phyloP scores from a whole-genome alignment of 495 filamentous ascomycete genomes.

The Cladorrhinum samala region DNA sequence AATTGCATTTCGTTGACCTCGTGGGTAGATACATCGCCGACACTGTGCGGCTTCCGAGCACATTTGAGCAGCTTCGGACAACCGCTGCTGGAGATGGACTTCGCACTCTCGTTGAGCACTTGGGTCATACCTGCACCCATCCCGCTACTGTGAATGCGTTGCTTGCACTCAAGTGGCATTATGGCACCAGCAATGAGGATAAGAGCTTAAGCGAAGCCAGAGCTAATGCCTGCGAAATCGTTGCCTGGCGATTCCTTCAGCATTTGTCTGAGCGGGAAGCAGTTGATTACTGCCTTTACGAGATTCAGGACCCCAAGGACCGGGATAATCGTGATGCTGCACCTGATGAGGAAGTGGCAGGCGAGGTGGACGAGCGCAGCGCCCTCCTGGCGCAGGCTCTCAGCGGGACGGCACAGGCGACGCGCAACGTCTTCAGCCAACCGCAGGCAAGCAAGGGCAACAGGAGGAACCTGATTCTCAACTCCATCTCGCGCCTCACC shows the following conservation, averaged over 20 bases:
- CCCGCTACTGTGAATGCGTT: slow-evolving; percentile 70
- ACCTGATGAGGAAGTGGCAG: slow-evolving; percentile 24
- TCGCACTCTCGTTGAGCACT: slow-evolving; percentile 56
- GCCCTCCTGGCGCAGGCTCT: slow-evolving; percentile 29
- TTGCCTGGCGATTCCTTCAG: slow-evolving; percentile 82
- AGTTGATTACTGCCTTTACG: slow-evolving; percentile 77
- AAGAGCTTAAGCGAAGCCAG: slow-evolving; percentile 68
- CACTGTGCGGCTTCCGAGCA: slow-evolving; percentile 59
- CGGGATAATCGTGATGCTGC: slow-evolving; percentile 17
- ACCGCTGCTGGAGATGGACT: slow-evolving; percentile 59
- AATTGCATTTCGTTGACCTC: slow-evolving; percentile 3
- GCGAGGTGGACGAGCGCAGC: slow-evolving; percentile 34
- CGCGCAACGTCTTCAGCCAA: slow-evolving; percentile 10
- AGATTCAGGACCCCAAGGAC: slow-evolving; percentile 50
- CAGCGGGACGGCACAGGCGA: slow-evolving; percentile 14
- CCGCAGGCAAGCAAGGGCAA: slow-evolving; percentile 17
- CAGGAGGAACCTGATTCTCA: slow-evolving; percentile 33
- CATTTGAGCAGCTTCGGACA: slow-evolving; percentile 74
- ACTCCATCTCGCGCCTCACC: slow-evolving; percentile 41
- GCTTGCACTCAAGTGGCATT: slow-evolving; percentile 78
- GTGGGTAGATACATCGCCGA: slow-evolving; percentile 55
- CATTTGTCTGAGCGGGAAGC: slow-evolving; percentile 73
- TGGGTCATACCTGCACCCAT: slow-evolving; percentile 62
- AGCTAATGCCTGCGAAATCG: slow-evolving; percentile 82
- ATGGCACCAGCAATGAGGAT: slow-evolving; percentile 56